A percentile compares a stretch with the other conserved stretches of the same genome.
Conservation (phyloP, 768 basidiomycete genomes). For the Mycena olivaceomarginata region DNA sequence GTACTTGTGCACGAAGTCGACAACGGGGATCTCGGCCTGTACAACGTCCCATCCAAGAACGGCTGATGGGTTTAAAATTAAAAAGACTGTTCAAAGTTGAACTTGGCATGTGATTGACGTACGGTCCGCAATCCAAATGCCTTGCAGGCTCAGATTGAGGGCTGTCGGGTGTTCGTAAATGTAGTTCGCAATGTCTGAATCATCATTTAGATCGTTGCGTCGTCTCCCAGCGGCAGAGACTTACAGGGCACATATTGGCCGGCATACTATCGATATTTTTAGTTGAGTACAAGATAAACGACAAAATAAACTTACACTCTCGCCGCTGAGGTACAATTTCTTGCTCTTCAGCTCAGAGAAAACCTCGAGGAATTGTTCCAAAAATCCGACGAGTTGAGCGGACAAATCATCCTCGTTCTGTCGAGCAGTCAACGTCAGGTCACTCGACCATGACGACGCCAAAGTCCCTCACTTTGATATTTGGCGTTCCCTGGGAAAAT, state of each 20-base stretch:
- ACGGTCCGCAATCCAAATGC: slow-evolving; percentile 87
- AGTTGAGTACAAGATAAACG: not conserved
- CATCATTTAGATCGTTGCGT: not conserved
- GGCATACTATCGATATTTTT: slow-evolving; percentile 71
- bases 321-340: slow-evolving; percentile 82
- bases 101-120: slow-evolving; percentile 48
- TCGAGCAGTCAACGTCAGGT: slow-evolving; percentile 15
- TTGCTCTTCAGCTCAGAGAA: slow-evolving; percentile 85
- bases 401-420: slow-evolving; percentile 72
- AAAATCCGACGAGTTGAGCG: slow-evolving; percentile 73
- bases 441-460: slow-evolving; percentile 49
- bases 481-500: slow-evolving; percentile 82
- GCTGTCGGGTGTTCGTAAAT: slow-evolving; percentile 76
- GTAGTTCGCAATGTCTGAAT: slow-evolving; percentile 82
- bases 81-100: not conserved
- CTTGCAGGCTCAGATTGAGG: slow-evolving; percentile 77
- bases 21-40: slow-evolving; percentile 82
- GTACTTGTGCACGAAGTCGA: slow-evolving; percentile 85
- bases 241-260: slow-evolving; percentile 77
- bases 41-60: slow-evolving; percentile 78
- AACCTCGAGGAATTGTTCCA: slow-evolving; percentile 85
- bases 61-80: slow-evolving; percentile 57
- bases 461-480: slow-evolving; percentile 68
- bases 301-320: slow-evolving; percentile 75
- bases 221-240: slow-evolving; percentile 42